Evolutionary conservation across 164 flowering plant species (phyloP).

Genomic region (Magnolia changhungtana): DNA sequence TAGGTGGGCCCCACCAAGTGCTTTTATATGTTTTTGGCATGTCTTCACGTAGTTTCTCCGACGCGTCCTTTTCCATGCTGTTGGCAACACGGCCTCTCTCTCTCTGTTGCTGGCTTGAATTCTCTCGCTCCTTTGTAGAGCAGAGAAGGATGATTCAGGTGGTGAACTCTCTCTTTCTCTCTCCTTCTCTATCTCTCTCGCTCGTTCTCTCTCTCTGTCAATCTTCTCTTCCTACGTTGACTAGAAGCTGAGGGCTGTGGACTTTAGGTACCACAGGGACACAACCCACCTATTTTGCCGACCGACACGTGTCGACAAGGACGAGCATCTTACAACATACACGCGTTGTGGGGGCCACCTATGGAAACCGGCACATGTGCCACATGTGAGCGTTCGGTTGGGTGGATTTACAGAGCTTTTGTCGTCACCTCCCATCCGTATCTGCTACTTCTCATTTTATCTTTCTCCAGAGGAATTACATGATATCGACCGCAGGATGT

Average conservation of each 20-base stretch:
- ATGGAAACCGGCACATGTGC: neutral
- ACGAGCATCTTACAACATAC: neutral
- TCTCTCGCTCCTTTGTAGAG: neutral
- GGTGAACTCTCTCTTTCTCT: neutral
- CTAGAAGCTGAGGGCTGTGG: neutral
- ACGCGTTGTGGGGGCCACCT: neutral
- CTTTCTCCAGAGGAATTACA: neutral
- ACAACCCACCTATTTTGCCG: neutral
- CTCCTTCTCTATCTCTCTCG: too few relatives aligned
- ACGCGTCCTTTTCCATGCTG: neutral
- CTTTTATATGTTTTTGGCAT: too few relatives aligned
- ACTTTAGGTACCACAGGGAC: neutral
- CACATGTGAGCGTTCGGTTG: neutral
- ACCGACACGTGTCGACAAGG: neutral
- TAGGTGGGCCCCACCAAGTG: too few relatives aligned
- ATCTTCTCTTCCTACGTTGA: neutral
- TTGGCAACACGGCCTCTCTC: neutral
- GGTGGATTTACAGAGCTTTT: neutral
- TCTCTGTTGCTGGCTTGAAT: neutral
- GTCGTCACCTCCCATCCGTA: neutral
- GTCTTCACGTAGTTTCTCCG: neutral
- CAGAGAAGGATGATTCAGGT: neutral
- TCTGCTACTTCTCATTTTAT: neutral
- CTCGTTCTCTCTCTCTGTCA: too few relatives aligned
- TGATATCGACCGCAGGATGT: neutral